Conservation (phyloP, 495 filamentous ascomycete species). For the Neurospora sp. region DNA sequence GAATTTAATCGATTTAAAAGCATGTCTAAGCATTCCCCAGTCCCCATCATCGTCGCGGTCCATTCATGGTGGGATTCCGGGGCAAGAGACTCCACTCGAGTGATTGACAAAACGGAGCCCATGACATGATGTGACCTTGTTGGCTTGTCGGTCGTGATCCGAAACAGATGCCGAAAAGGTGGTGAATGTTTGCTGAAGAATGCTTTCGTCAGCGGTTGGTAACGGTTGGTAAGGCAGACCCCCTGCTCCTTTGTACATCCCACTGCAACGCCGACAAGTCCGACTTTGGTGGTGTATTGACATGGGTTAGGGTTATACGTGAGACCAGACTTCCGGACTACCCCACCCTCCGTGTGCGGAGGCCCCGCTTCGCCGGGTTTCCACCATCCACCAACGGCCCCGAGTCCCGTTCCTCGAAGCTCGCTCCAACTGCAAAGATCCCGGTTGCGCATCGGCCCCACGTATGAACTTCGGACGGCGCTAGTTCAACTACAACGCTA, state of each 20-base stretch:
- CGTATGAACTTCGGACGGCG: background rate
- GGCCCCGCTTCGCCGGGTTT: background rate
- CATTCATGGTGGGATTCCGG: background rate
- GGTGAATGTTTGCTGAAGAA: background rate
- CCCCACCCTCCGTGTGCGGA: background rate
- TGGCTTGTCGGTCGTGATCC: background rate
- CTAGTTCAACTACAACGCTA: background rate
- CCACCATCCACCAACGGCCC: background rate
- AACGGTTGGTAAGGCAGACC: background rate
- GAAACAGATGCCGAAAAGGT: background rate
- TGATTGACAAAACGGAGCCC: background rate
- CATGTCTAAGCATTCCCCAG: background rate
- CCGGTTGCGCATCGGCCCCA: background rate
- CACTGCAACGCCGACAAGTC: background rate
- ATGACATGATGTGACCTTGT: background rate
- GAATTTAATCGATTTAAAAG: background rate
- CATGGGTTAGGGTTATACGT: background rate
- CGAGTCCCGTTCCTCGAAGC: background rate
- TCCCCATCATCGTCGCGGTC: background rate
- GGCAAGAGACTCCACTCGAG: background rate
- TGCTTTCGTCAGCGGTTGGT: background rate
- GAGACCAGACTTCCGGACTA: background rate
- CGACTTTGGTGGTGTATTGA: background rate
- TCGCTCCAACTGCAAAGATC: background rate
- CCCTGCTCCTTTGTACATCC: background rate